phyloP scores from a whole-genome alignment of 805 yeast species.

The Brettanomyces anomalus region DNA sequence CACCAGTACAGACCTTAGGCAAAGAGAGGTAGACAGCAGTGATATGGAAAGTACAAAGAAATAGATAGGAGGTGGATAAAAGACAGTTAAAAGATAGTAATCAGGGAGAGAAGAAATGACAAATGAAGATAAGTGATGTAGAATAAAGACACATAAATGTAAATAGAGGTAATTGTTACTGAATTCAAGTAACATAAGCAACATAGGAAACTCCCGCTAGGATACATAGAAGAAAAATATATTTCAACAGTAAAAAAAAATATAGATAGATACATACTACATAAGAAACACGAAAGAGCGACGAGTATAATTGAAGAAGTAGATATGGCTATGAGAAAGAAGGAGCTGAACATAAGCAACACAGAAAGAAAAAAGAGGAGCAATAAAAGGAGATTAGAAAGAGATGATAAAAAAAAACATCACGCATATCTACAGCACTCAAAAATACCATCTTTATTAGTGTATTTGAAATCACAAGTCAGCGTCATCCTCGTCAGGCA shows the following conservation, averaged over 20 bases:
- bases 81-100: no score
- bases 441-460: no score
- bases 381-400: background rate
- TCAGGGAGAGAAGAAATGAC: no score
- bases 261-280: background rate
- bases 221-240: background rate
- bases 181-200: no score
- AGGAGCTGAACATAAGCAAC: no score
- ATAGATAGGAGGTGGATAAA: no score
- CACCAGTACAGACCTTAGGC: background rate
- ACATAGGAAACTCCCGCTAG: no score
- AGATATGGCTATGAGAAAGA: background rate
- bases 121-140: no score
- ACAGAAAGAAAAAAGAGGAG: background rate
- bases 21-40: background rate
- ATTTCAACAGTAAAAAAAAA: background rate
- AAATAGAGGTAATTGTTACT: no score
- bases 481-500: slow-evolving; percentile 99
- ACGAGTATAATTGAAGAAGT: background rate
- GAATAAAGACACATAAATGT: no score
- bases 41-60: background rate
- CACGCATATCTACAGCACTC: background rate
- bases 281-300: no score
- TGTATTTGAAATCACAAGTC: slow-evolving; percentile 57
- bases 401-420: background rate